phyloP scores from a whole-genome alignment of 345 rosid species.

The Eucalyptus rudis region DNA sequence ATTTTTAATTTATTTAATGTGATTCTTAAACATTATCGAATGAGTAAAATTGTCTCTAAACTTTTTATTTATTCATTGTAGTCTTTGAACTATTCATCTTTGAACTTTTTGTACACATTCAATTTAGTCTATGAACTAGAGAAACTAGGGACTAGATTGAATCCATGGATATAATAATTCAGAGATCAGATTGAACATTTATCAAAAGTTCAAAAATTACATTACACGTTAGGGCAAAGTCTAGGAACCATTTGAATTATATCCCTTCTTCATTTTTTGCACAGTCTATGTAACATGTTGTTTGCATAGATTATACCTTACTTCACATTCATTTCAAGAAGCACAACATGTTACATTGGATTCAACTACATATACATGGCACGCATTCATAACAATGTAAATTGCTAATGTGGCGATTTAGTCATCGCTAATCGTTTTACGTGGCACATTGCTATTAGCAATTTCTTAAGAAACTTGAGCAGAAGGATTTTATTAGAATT shows the following conservation, averaged over 20 bases:
- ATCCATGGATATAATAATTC: background rate
- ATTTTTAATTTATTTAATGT: no score
- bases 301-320: background rate
- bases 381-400: background rate
- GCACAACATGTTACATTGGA: background rate
- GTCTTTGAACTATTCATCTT: no score
- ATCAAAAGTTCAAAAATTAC: rapidly evolving
- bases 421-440: rapidly evolving
- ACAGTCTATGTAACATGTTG: background rate
- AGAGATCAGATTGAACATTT: no score
- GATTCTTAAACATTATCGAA: no score
- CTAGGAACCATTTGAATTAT: background rate
- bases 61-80: no score
- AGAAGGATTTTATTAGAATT: background rate
- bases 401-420: background rate
- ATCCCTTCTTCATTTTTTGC: background rate
- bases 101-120: no score
- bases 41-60: no score
- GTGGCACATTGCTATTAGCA: background rate
- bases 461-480: background rate
- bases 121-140: no score
- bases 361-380: background rate
- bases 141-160: no score
- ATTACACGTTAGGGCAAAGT: rapidly evolving
- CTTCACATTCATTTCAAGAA: background rate